Evolutionary conservation across 768 basidiomycete genomes (phyloP), one percentile per base, ranked within the genome.

Genomic region (Termitomyces sp.): DNA sequence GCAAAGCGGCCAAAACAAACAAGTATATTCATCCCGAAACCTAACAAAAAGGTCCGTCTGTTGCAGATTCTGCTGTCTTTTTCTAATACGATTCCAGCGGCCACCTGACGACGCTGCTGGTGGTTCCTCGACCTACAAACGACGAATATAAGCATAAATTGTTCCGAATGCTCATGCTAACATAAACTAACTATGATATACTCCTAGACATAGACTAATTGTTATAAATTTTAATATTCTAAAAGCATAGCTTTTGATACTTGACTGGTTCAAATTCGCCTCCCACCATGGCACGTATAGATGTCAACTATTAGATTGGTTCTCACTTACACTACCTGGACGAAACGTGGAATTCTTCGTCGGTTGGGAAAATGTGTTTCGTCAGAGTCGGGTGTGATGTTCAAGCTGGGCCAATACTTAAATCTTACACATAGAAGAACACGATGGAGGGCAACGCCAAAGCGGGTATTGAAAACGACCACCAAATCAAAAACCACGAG

Each of bases 291-390:
- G 26, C 45, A 30, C 5, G n/a, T 3, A 6, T 10, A 8, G 9
- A 33, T 26, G 18, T 38, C 24, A 51, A 32, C 20, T 38, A 22
- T 5, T n/a, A n/a, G 2, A n/a, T 30, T 11, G n/a, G 30, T 10
- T n/a, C 13, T 16, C 30, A 8, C 8, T 48, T n/a, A 18, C 48
- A 61, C 41, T 43, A 56, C 54, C 40, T 86, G 86, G 11, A 93
- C 93, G 69, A 94, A 98, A 54, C 81, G 84, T 0, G 96, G 96
- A 49, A 87, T 84, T 86, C 70, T 88, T 88, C 26, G 83, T 69
- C 1, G 92, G 90, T 71, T 94, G 94, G 8, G 92, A 94, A 70
- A 91, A 97, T 1, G 88, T 88, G 76, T 54, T 82, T 87, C 13
- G 90, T 94, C 7, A 98, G 78, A 0, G 80, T 79, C 2, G 92